phyloP scores from a whole-genome alignment of 2,329 filamentous ascomycete species.

The Fusarium heterosporum region DNA sequence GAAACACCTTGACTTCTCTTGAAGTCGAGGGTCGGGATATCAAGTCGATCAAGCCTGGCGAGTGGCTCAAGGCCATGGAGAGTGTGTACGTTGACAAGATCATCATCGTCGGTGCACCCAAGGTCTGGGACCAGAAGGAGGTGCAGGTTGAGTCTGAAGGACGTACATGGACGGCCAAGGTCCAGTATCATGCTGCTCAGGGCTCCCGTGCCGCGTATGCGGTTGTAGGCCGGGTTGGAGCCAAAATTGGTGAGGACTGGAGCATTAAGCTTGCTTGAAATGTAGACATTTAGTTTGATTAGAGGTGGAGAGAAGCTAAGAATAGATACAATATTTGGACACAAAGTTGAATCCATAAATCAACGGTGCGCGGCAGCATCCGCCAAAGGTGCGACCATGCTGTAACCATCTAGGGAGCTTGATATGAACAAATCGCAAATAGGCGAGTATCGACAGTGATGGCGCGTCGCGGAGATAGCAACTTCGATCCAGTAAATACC shows the following conservation, averaged over 20 bases:
- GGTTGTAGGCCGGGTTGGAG: slow-evolving; percentile 63
- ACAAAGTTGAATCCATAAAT: background rate
- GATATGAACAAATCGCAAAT: background rate
- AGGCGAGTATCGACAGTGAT: slow-evolving; percentile 39
- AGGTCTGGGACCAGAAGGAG: slow-evolving; percentile 73
- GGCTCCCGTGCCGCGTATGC: slow-evolving; percentile 64
- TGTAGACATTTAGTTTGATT: slow-evolving; percentile 29
- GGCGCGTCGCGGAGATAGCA: slow-evolving; percentile 22
- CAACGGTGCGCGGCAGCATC: slow-evolving; percentile 25
- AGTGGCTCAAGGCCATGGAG: slow-evolving; percentile 83
- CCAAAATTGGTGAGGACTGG: slow-evolving; percentile 67
- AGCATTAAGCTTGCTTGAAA: slow-evolving; percentile 53
- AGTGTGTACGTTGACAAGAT: slow-evolving; percentile 85
- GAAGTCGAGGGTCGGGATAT: slow-evolving; percentile 69
- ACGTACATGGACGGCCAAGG: slow-evolving; percentile 66
- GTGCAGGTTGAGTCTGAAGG: slow-evolving; percentile 68
- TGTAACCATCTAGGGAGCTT: slow-evolving; percentile 4
- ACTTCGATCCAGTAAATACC: slow-evolving; percentile 3
- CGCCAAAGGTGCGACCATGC: slow-evolving; percentile 7
- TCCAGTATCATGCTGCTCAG: slow-evolving; percentile 68
- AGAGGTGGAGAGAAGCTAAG: slow-evolving; percentile 34
- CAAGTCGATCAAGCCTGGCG: slow-evolving; percentile 68
- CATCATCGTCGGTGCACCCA: slow-evolving; percentile 82
- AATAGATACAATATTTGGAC: slow-evolving; percentile 31
- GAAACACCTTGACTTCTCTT: slow-evolving; percentile 73